phyloP scores from a whole-genome alignment of 371 early-diverging fungal species.

The Mortierella sp. region DNA sequence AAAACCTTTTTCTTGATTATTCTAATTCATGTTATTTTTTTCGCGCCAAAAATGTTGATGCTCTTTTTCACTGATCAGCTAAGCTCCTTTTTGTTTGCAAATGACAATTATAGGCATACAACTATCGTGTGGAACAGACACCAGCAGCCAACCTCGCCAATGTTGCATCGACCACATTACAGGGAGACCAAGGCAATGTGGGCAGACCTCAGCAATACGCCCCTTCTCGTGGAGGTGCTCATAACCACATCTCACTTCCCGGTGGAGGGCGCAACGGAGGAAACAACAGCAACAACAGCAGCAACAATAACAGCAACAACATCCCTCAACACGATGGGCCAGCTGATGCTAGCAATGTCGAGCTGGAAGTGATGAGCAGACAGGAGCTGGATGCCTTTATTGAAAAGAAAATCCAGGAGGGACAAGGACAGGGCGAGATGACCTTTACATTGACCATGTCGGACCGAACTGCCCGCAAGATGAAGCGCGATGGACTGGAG shows the following conservation, averaged over 20 bases:
- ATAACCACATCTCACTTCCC: slow-evolving; percentile 42
- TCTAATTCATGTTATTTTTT: no score
- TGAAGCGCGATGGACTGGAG: slow-evolving; percentile 31
- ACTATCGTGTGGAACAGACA: slow-evolving; percentile 32
- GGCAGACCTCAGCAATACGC: slow-evolving; percentile 55
- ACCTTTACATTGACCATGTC: slow-evolving; percentile 45
- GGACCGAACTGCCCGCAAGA: slow-evolving; percentile 44
- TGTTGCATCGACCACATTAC: slow-evolving; percentile 55
- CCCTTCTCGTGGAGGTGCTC: slow-evolving; percentile 46
- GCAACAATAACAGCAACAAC: slow-evolving; percentile 52
- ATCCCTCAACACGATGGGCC: slow-evolving; percentile 66
- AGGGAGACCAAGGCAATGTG: slow-evolving; percentile 37
- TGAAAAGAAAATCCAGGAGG: slow-evolving; percentile 36
- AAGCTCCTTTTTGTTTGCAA: neutral
- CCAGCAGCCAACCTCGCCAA: slow-evolving; percentile 65
- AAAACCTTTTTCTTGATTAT: slow-evolving; percentile 11
- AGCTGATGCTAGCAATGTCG: slow-evolving; percentile 24
- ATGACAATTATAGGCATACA: slow-evolving; percentile 18
- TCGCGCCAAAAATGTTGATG: neutral
- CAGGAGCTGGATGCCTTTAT: slow-evolving; percentile 44
- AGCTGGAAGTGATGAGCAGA: slow-evolving; percentile 28
- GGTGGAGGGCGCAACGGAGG: slow-evolving; percentile 32
- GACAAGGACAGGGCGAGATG: slow-evolving; percentile 27
- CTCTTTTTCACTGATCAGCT: neutral
- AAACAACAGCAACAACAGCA: no score